phyloP scores from a whole-genome alignment of 108 stramenopile species.

The Cyclotella sp. region DNA sequence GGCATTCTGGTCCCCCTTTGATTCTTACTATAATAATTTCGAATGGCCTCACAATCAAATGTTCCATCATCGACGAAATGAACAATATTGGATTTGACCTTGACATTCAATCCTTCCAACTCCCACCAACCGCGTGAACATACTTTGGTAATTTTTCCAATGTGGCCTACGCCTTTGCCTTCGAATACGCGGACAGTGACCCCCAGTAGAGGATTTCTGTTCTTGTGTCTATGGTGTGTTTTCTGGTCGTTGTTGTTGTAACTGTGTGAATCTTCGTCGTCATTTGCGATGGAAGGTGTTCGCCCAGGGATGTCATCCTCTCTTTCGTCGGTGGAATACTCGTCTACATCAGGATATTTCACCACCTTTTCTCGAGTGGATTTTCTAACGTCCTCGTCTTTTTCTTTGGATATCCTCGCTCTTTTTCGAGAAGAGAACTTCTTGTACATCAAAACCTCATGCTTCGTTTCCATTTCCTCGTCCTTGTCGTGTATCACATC shows the following conservation, averaged over 20 bases:
- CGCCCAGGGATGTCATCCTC: neutral
- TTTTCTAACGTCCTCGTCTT: too few species aligned
- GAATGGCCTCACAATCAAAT: conserved; percentile 11
- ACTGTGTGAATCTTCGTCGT: too few species aligned
- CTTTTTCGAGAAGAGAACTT: neutral
- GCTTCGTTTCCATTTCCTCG: neutral
- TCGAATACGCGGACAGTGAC: conserved; percentile 1
- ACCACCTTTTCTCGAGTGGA: too few species aligned
- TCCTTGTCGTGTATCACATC: neutral
- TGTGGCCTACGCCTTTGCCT: conserved; percentile 4
- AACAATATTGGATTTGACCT: conserved; percentile 4
- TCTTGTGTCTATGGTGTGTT: neutral
- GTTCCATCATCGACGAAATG: conserved; percentile 24
- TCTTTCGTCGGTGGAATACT: neutral
- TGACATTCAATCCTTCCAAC: conserved; percentile 4
- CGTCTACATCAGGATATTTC: too few species aligned
- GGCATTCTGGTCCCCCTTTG: conserved; percentile 7
- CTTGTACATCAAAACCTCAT: neutral
- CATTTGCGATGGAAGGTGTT: neutral
- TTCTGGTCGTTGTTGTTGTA: too few species aligned
- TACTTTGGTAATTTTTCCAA: conserved; percentile 4
- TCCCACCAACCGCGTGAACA: conserved; percentile 23
- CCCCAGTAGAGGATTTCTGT: conserved; percentile 11
- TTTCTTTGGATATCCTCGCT: neutral
- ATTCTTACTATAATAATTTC: neutral